Conservation (phyloP, 139 green algal genomes). For the Chlorella sp. region DNA sequence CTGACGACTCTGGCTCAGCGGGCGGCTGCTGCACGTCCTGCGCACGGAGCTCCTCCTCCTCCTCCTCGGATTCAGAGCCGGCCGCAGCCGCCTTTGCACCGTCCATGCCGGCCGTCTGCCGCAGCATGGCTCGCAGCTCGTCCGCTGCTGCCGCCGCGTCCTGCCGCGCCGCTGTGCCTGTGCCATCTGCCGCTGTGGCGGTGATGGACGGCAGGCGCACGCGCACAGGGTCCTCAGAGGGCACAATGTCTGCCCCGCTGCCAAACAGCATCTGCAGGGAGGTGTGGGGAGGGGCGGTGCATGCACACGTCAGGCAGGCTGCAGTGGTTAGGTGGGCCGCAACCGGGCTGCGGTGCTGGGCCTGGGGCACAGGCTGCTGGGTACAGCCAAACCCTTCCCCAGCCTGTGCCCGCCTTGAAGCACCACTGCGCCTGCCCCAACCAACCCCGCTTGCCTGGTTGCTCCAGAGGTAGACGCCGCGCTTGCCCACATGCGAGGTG, state of each 20-base stretch:
- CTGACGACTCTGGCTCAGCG: not conserved
- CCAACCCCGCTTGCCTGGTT: slow-evolving; percentile 64
- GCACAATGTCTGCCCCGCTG: slow-evolving; percentile 41
- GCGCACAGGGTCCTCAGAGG: slow-evolving; percentile 47
- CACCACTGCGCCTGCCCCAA: not conserved
- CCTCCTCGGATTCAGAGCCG: not conserved
- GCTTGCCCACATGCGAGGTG: slow-evolving; percentile 83
- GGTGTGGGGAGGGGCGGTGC: too few relatives aligned
- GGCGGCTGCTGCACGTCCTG: slow-evolving; percentile 15
- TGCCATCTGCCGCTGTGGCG: not conserved
- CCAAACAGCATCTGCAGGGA: slow-evolving; percentile 65
- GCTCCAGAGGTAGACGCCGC: slow-evolving; percentile 96
- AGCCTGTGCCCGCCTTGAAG: too few relatives aligned
- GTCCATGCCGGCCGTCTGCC: slow-evolving; percentile 26
- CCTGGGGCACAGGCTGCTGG: too few relatives aligned
- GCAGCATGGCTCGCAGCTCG: slow-evolving; percentile 4
- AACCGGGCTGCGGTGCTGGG: too few relatives aligned
- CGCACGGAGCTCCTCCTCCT: not conserved
- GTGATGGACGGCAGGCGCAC: slow-evolving; percentile 53
- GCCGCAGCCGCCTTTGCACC: too few relatives aligned
- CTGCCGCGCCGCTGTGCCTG: not conserved
- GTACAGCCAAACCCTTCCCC: too few relatives aligned
- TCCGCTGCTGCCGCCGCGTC: not conserved
- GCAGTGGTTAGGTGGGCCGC: too few relatives aligned
- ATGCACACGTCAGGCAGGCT: too few relatives aligned